phyloP scores from a whole-genome alignment of 306 rosid genomes.

The Dryas alaskensis region DNA sequence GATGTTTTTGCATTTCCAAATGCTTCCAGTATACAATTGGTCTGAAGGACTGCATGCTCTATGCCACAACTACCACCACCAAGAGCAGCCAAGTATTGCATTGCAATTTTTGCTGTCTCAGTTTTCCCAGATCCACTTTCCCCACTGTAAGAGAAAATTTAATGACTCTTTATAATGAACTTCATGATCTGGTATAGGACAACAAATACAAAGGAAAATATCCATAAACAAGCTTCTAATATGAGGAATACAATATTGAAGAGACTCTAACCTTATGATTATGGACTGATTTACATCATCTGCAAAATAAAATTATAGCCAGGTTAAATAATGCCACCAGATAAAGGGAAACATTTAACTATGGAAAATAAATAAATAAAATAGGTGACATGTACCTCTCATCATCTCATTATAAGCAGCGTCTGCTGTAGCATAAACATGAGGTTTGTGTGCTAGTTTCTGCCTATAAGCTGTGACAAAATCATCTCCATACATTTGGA shows the following conservation, averaged over 20 bases:
- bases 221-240: constrained; percentile 22
- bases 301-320: constrained; percentile 45
- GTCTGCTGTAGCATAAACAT: constrained; percentile 72
- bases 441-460: constrained; percentile 61
- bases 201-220: neutral
- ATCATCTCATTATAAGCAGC: constrained; percentile 82
- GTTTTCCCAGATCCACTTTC: constrained; percentile 99
- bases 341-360: neutral
- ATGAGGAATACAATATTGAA: constrained; percentile 5
- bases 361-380: neutral
- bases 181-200: neutral
- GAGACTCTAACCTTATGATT: constrained; percentile 73
- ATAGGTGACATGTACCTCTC: constrained; percentile 47
- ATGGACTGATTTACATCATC: constrained; percentile 87
- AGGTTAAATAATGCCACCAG: constrained; percentile 20
- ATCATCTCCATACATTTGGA: constrained; percentile 62
- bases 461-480: constrained; percentile 55
- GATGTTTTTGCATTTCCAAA: constrained; percentile 95
- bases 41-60: constrained; percentile 61
- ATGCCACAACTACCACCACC: constrained; percentile 68
- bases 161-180: neutral
- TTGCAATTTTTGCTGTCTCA: constrained; percentile 82
- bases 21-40: constrained; percentile 78
- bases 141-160: constrained; percentile 56
- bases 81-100: constrained; percentile 79